A percentile compares a stretch with the other conserved stretches of the same genome.
Evolutionary conservation across 768 basidiomycete species (phyloP).

Genomic region (Lactifluus piperatus): DNA sequence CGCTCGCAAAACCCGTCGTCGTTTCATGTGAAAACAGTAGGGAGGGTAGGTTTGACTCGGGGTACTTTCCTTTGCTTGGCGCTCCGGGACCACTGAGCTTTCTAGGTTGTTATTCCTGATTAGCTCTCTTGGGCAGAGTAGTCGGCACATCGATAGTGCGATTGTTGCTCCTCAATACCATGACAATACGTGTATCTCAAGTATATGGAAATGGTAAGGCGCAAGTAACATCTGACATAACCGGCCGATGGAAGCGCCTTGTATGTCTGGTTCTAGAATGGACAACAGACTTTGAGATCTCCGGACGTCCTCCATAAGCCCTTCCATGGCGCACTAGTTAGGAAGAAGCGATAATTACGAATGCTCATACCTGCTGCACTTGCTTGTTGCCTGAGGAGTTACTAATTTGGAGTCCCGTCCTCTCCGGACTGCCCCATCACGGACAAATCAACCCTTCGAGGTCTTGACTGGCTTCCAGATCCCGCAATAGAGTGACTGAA

Average conservation of each 20-base stretch:
- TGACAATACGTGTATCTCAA: background rate
- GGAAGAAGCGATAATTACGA: background rate
- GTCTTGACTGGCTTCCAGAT: background rate
- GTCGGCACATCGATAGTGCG: background rate
- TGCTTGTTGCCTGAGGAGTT: background rate
- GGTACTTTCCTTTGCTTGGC: background rate
- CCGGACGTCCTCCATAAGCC: background rate
- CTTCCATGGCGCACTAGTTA: background rate
- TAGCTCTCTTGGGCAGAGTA: background rate
- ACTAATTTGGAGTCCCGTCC: background rate
- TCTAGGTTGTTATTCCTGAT: background rate
- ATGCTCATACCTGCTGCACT: background rate
- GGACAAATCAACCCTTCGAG: background rate
- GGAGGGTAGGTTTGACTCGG: background rate
- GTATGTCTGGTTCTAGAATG: background rate
- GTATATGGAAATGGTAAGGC: background rate
- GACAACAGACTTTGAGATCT: background rate
- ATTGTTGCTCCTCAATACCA: too few species aligned
- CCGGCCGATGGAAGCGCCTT: background rate
- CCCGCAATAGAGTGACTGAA: background rate
- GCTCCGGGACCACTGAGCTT: background rate
- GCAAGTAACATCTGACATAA: background rate
- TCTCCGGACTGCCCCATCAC: background rate
- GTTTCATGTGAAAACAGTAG: background rate
- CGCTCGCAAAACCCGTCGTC: background rate